Conservation (phyloP, 805 yeast genomes). For the Sugiyamaella smithiae region DNA sequence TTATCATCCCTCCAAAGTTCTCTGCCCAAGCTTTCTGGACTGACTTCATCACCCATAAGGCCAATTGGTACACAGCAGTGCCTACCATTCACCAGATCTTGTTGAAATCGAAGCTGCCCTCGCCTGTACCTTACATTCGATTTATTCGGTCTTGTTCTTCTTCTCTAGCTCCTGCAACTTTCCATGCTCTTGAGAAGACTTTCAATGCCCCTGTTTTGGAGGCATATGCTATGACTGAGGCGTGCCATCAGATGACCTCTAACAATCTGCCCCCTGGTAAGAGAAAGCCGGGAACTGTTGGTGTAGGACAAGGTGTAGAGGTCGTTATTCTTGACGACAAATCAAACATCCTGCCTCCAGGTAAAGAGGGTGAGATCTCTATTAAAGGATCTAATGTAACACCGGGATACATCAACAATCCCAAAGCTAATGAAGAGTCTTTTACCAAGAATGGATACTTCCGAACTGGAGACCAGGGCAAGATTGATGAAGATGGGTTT, state of each 20-base stretch:
- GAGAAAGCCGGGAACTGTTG: conserved; percentile 70
- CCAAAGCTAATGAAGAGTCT: conserved; percentile 64
- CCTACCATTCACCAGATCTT: conserved; percentile 73
- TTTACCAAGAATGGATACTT: conserved; percentile 61
- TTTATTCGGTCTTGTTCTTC: conserved; percentile 73
- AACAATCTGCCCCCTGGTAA: conserved; percentile 63
- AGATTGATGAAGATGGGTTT: conserved; percentile 55
- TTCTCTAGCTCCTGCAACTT: conserved; percentile 63
- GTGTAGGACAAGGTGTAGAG: conserved; percentile 68
- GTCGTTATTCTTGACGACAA: conserved; percentile 53
- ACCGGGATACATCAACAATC: conserved; percentile 67
- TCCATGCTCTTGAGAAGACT: conserved; percentile 52
- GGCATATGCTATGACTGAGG: conserved; percentile 81
- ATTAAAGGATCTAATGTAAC: conserved; percentile 69
- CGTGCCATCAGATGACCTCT: conserved; percentile 77
- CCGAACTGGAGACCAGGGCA: conserved; percentile 80
- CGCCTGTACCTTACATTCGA: conserved; percentile 49
- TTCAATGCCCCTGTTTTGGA: conserved; percentile 69
- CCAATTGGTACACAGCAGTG: conserved; percentile 74
- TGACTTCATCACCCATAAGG: conserved; percentile 48
- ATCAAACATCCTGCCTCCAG: conserved; percentile 48
- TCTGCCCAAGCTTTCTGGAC: conserved; percentile 61
- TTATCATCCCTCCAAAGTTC: conserved; percentile 59
- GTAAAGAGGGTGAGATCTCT: conserved; percentile 64
- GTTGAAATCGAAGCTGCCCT: conserved; percentile 51